phyloP scores from a whole-genome alignment of 164 flowering plant species.

The Chloranthus sessilifolius region DNA sequence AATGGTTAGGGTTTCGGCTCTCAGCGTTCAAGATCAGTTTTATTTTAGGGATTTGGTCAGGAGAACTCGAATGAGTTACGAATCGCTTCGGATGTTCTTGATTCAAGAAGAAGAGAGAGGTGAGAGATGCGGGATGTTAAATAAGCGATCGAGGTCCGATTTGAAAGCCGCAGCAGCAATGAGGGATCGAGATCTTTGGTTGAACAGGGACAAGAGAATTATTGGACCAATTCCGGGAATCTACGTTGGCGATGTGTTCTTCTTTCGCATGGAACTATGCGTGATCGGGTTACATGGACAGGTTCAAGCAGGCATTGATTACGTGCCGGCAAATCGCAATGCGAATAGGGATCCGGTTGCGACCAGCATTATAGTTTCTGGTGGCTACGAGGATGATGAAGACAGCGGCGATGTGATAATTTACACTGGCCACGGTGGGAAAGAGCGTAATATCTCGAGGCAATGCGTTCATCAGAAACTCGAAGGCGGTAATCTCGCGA shows the following conservation, averaged over 20 bases:
- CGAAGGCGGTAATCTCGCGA: conserved; percentile 79
- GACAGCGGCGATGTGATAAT: conserved; percentile 66
- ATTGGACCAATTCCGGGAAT: conserved; percentile 84
- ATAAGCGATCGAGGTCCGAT: conserved; percentile 40
- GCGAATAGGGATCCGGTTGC: conserved; percentile 63
- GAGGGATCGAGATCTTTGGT: conserved; percentile 55
- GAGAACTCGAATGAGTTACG: conserved; percentile 55
- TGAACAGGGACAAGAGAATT: conserved; percentile 69
- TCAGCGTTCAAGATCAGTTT: conserved; percentile 38
- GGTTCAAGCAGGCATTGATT: conserved; percentile 49
- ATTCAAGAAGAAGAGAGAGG: conserved; percentile 34
- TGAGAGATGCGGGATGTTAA: background rate
- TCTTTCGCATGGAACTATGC: conserved; percentile 70
- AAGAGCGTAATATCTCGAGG: conserved; percentile 29
- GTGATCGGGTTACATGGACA: conserved; percentile 78
- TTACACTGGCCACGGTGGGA: conserved; percentile 89
- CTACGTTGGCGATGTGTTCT: conserved; percentile 69
- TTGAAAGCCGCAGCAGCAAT: conserved; percentile 45
- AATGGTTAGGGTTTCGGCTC: conserved; percentile 56
- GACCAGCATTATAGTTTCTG: conserved; percentile 81
- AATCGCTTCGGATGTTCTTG: conserved; percentile 48
- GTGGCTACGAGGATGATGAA: conserved; percentile 89
- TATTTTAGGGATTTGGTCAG: conserved; percentile 53
- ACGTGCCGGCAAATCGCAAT: conserved; percentile 29
- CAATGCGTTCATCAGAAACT: conserved; percentile 64